These are phyloP conservation scores for Rubia peregrina DNA, from an alignment of 305 asterid genomes.

Conservation along the genomic window DNA sequence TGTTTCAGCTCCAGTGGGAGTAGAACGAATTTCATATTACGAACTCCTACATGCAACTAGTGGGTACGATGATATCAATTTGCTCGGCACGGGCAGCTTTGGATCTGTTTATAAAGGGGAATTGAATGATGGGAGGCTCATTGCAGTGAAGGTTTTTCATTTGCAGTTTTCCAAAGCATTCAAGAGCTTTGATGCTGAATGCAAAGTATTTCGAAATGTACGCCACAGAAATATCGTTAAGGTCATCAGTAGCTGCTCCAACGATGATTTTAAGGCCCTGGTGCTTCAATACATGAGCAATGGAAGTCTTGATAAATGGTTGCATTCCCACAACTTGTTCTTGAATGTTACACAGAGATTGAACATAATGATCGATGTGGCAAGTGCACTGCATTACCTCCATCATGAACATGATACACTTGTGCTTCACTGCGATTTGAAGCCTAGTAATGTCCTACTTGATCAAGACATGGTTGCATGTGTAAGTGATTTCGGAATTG, in stretches of 20 bases:
- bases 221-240: constrained; percentile 13
- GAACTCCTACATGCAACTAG: constrained; percentile 15
- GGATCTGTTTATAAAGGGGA: constrained; percentile 10
- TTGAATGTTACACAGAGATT: constrained; percentile 2
- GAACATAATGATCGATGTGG: constrained; percentile 14
- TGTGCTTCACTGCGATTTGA: constrained; percentile 16
- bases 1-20: neutral
- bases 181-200: constrained; percentile 14
- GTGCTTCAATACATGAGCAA: constrained; percentile 11
- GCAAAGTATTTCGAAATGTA: constrained; percentile 9
- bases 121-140: neutral
- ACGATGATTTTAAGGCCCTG: constrained; percentile 6
- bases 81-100: constrained; percentile 13
- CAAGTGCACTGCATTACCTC: constrained; percentile 13
- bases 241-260: constrained; percentile 15
- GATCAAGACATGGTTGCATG: constrained; percentile 8
- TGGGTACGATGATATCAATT: neutral
- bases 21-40: constrained; percentile 4
- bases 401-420: constrained; percentile 5
- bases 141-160: constrained; percentile 1
- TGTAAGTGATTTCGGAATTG: constrained; percentile 13
- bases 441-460: constrained; percentile 11
- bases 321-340: neutral
- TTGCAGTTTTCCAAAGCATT: neutral
- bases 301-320: constrained; percentile 10